A percentile compares a stretch with the other conserved stretches of the same genome.
Evolutionary conservation across 1,139 yeast genomes (phyloP).

Genomic region (Suhomyces kunorum): DNA sequence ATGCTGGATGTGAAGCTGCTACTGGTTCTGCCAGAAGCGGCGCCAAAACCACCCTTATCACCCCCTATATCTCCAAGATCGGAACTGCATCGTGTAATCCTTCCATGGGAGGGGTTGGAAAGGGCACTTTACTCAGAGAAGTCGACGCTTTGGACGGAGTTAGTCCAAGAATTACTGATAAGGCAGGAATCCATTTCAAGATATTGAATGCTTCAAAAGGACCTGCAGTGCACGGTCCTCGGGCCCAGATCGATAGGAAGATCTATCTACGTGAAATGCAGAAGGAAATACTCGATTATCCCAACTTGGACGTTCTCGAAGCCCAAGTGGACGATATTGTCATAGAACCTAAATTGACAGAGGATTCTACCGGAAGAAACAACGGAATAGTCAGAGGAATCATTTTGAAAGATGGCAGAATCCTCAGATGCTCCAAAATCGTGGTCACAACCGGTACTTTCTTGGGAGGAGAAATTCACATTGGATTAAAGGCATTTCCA

Average conservation of each 20-base stretch:
- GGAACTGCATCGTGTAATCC: constrained; percentile 98
- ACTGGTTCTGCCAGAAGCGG: constrained; percentile 90
- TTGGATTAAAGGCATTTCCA: constrained; percentile 77
- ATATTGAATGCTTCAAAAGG: constrained; percentile 87
- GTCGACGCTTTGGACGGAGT: constrained; percentile 97
- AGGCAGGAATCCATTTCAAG: constrained; percentile 91
- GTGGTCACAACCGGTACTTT: constrained; percentile 97
- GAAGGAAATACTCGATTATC: constrained; percentile 56
- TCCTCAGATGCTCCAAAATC: constrained; percentile 63
- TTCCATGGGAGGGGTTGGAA: constrained; percentile 97
- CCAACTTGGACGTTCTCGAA: constrained; percentile 60
- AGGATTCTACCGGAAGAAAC: constrained; percentile 37
- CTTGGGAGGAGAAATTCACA: constrained; percentile 89
- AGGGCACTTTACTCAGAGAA: constrained; percentile 88
- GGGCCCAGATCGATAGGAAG: constrained; percentile 92
- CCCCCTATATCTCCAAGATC: constrained; percentile 72
- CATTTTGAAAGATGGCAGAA: constrained; percentile 63
- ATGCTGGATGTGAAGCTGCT: constrained; percentile 98
- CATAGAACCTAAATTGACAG: constrained; percentile 43
- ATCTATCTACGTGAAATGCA: constrained; percentile 85
- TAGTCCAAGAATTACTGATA: constrained; percentile 78
- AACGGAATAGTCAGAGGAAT: constrained; percentile 64
- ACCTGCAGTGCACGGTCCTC: constrained; percentile 98
- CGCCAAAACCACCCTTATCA: constrained; percentile 66
- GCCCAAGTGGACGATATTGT: constrained; percentile 88